phyloP scores from a whole-genome alignment of 768 basidiomycete species.

The Pleurotus pulmonarius region DNA sequence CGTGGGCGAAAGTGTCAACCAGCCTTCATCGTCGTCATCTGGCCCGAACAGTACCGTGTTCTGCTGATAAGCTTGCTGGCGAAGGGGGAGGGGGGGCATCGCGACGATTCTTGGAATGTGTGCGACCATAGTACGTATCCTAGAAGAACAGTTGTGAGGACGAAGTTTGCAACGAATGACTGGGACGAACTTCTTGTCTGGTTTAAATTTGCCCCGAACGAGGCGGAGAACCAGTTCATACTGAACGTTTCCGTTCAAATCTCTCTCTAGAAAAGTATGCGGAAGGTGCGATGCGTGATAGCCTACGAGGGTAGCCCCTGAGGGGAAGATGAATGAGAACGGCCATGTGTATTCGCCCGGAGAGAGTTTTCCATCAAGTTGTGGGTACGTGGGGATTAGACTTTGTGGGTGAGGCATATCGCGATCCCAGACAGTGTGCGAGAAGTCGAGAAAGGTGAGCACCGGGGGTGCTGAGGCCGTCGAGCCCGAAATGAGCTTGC shows the following conservation, averaged over 20 bases:
- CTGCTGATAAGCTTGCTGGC: constrained; percentile 18
- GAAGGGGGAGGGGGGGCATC: constrained; percentile 14
- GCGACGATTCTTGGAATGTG: constrained; percentile 16
- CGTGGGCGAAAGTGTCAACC: constrained; percentile 12
- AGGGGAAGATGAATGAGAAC: constrained; percentile 36
- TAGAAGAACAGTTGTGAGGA: constrained; percentile 5
- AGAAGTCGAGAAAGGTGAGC: background rate
- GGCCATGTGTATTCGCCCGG: constrained; percentile 33
- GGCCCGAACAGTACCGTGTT: constrained; percentile 16
- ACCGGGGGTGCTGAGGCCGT: background rate
- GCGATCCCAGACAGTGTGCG: background rate
- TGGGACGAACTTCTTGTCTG: constrained; percentile 33
- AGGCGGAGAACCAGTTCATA: constrained; percentile 35
- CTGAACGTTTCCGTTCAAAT: constrained; percentile 25
- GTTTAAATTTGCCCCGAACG: constrained; percentile 31
- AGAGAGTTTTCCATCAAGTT: constrained; percentile 27
- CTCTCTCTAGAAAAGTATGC: constrained; percentile 32
- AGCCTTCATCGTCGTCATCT: constrained; percentile 17
- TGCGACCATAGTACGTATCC: constrained; percentile 18
- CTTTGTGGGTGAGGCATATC: background rate
- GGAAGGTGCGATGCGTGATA: constrained; percentile 20
- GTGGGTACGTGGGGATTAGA: background rate
- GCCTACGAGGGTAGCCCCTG: constrained; percentile 18
- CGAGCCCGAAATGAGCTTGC: background rate
- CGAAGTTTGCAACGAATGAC: background rate